A percentile compares a stretch with the other conserved stretches of the same genome.
These are phyloP conservation scores for Eutrema yunnanense DNA, from an alignment of 345 rosid genomes.

Conservation along the genomic window DNA sequence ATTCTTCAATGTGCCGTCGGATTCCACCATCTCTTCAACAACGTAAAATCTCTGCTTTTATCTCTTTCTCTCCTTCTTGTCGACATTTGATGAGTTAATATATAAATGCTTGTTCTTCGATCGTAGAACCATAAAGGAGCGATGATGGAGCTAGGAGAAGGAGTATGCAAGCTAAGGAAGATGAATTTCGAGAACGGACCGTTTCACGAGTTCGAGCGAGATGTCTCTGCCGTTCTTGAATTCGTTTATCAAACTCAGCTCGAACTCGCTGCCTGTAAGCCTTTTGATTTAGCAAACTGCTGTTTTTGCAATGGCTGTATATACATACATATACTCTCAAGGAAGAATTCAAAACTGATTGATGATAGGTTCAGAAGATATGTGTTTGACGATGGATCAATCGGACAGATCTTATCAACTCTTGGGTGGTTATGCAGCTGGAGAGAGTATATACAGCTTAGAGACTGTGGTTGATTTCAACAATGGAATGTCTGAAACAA, in stretches of 20 bases:
- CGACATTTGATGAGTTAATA: neutral
- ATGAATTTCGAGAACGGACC: constrained; percentile 70
- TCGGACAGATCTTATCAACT: constrained; percentile 80
- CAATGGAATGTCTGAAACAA: constrained; percentile 23
- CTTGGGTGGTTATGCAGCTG: constrained; percentile 83
- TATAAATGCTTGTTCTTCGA: neutral
- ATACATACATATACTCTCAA: neutral
- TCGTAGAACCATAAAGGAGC: constrained; percentile 84
- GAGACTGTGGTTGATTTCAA: constrained; percentile 33
- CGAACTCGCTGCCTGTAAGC: constrained; percentile 86
- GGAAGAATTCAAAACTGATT: neutral
- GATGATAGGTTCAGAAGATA: constrained; percentile 59
- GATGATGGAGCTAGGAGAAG: constrained; percentile 96
- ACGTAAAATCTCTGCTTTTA: constrained; percentile 31
- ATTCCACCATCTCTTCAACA: constrained; percentile 78
- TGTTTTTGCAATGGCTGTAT: neutral
- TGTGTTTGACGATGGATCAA: constrained; percentile 71
- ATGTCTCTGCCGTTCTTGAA: constrained; percentile 62
- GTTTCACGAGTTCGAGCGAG: constrained; percentile 60
- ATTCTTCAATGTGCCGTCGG: constrained; percentile 88
- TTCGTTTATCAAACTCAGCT: constrained; percentile 81
- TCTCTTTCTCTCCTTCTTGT: neutral
- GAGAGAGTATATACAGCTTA: constrained; percentile 55
- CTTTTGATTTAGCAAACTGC: neutral
- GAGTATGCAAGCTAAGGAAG: constrained; percentile 77